Base-by-base conservation (phyloP, 371 early-diverging fungal genomes). In the Rhizopus microsporus region DNA sequence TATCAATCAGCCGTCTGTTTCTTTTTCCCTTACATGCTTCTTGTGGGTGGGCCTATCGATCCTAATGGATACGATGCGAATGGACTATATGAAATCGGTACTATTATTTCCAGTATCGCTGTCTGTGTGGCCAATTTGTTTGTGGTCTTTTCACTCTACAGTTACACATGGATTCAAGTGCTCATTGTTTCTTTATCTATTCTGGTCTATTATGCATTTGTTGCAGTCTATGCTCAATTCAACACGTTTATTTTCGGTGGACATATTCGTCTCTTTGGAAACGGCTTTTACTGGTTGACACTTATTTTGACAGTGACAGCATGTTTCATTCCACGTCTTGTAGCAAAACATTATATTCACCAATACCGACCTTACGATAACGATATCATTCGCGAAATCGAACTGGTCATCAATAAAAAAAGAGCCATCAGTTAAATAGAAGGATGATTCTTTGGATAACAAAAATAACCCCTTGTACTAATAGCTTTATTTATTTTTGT, bases 1-100 rank as follows among this genome's bases (percentile, higher is more conserved):
- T 97, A 87, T 69, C 97, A 98, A 74, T 94, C 96, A 0, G 62
- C 88, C 4, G 86, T 95, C 31, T 87, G 88, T 45, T 93, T 90
- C 75, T 93, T 86, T 57, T 80, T 91, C 40, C 87, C 89, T 5
- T 81, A 83, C 53, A 73, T 75, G 71, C 62, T 83, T 59, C 50
- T 81, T 54, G 63, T 71, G 37, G 68, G 83, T 64, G 69, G 87
- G 55, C 56, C 74, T 51, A 34, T 63, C 54, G 68, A 88, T 42
- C 61, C 71, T 8, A 60, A 63, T 34, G 94, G 93, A 3, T 73
- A 68, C 39, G 81, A 77, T 32, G 73, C 81, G 8, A 82, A 85
- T 54, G 88, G 88, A 54, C 63, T 85, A 15, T 84, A 88, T 54
- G 86, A 89, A 40, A 77, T 93, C 35, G 93, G 95, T 53, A 92